Evolutionary conservation across 2,329 filamentous ascomycete species (phyloP), one percentile per base, ranked within the genome.

Genomic region (Pestalotiopsis sp.): DNA sequence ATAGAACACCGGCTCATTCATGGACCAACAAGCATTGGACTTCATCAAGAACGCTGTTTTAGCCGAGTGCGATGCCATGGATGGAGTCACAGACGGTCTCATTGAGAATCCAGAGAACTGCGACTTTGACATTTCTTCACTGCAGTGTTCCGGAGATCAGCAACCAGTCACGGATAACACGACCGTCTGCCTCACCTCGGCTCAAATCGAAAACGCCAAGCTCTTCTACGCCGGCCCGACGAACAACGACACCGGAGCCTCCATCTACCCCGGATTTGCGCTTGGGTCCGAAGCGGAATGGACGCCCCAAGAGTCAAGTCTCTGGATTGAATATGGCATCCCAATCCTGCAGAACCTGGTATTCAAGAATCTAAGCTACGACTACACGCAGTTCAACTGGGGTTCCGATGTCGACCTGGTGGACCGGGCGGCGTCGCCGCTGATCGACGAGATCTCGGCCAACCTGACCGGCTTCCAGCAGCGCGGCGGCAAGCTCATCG

Each of bases 281-380:
- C 68, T 79, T 14, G 81, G 82, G 55, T 81, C 79, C 4, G 82
- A 84, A 65, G 77, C 69, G 7, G 72, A 78, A 58, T 83, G 80
- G 81, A 63, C 76, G 4, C 12, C 70, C 1, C 81, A 81, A 69
- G 79, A 82, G 72, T 75, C 74, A 3, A 38, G 61, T 2, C 72
- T 83, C 0, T 75, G 79, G 3, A 55, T 78, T 4, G 74, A 72
- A 3, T 83, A 80, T 70, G 76, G 77, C 13, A 73, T 80, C 2
- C 80, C 79, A 1, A 77, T 83, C 11, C 69, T 84, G n/a, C 80
- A 83, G 68, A 82, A 83, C 64, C 73, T 83, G 14, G 79, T 81
- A 5, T 82, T 79, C 68, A 63, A 81, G 57, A 73, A 81, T 66
- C 68, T 81, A 6, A 71, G 64, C 27, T 83, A 80, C 66, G 72